phyloP scores from a whole-genome alignment of 352 stramenopile species.

The Phytophthora pluvialis region DNA sequence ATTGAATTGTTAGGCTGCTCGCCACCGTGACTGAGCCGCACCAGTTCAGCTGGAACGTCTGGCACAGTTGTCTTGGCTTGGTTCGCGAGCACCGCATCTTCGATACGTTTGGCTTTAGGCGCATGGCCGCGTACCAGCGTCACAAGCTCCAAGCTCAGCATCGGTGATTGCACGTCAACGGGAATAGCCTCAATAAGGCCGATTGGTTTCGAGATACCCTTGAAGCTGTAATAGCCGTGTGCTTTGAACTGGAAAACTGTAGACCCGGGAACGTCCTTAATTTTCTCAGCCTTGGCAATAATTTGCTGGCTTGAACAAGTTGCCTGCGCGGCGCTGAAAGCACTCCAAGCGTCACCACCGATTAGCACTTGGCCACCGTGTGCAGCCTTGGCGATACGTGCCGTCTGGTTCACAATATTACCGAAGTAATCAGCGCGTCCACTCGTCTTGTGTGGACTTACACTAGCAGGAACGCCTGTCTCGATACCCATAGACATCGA shows the following conservation, averaged over 20 bases:
- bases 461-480: constrained; percentile 79
- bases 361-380: constrained; percentile 85
- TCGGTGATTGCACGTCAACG: constrained; percentile 58
- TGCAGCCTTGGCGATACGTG: constrained; percentile 84
- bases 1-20: constrained; percentile 83
- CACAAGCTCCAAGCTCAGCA: constrained; percentile 50
- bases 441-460: constrained; percentile 90
- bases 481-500: constrained; percentile 91
- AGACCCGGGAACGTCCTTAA: constrained; percentile 51
- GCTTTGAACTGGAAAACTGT: constrained; percentile 87
- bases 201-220: constrained; percentile 86
- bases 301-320: constrained; percentile 43
- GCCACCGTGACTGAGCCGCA: constrained; percentile 64
- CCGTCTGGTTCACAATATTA: constrained; percentile 91
- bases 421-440: constrained; percentile 90
- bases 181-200: constrained; percentile 83
- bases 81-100: constrained; percentile 52
- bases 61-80: constrained; percentile 58
- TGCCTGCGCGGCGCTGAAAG: constrained; percentile 53
- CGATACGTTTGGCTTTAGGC: constrained; percentile 72
- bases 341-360: constrained; percentile 79
- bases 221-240: constrained; percentile 87
- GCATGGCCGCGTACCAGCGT: constrained; percentile 39
- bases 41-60: constrained; percentile 59
- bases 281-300: constrained; percentile 49